These are phyloP conservation scores for Tricholoma sp. DNA, from an alignment of 768 basidiomycete species.

Conservation along the genomic window DNA sequence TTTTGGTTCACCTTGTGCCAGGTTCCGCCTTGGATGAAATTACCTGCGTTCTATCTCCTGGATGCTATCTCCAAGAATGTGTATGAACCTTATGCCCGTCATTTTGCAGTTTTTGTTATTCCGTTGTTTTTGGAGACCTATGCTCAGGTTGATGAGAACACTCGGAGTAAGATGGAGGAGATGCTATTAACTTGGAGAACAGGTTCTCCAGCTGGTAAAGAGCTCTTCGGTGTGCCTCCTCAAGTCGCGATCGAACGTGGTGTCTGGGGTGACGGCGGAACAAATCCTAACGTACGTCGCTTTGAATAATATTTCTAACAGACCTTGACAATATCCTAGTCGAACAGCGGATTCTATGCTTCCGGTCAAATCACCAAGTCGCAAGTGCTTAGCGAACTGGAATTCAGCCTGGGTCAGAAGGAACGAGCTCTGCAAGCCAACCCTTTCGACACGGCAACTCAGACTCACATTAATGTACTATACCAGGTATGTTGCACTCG, in stretches of 20 bases:
- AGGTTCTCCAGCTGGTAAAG: slow-evolving; percentile 72
- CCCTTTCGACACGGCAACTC: slow-evolving; percentile 63
- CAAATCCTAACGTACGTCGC: slow-evolving; percentile 35
- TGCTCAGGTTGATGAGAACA: slow-evolving; percentile 74
- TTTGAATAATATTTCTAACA: slow-evolving; percentile 6
- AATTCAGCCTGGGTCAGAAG: slow-evolving; percentile 78
- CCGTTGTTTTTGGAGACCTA: slow-evolving; percentile 87
- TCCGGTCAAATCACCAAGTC: slow-evolving; percentile 57
- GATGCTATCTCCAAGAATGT: slow-evolving; percentile 98
- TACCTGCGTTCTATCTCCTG: slow-evolving; percentile 91
- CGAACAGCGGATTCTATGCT: slow-evolving; percentile 27
- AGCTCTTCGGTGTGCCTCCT: slow-evolving; percentile 78
- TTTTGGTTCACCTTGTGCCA: slow-evolving; percentile 36
- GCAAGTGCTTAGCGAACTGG: slow-evolving; percentile 79
- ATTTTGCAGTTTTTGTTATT: slow-evolving; percentile 78
- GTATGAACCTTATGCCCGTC: slow-evolving; percentile 84
- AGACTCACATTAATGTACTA: slow-evolving; percentile 72
- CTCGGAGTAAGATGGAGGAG: slow-evolving; percentile 95
- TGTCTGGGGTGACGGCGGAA: slow-evolving; percentile 63
- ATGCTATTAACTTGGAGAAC: slow-evolving; percentile 95
- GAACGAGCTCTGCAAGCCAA: slow-evolving; percentile 68
- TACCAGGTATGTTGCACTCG: slow-evolving; percentile 59
- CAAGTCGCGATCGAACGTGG: slow-evolving; percentile 83
- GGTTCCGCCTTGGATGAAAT: slow-evolving; percentile 87
- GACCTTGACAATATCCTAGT: slow-evolving; percentile 15